Percentiles rank a stretch among this genome's conserved stretches.
These are phyloP conservation scores for Ustulina deusta DNA, from an alignment of 2,329 filamentous ascomycete species.

Conservation along the genomic window DNA sequence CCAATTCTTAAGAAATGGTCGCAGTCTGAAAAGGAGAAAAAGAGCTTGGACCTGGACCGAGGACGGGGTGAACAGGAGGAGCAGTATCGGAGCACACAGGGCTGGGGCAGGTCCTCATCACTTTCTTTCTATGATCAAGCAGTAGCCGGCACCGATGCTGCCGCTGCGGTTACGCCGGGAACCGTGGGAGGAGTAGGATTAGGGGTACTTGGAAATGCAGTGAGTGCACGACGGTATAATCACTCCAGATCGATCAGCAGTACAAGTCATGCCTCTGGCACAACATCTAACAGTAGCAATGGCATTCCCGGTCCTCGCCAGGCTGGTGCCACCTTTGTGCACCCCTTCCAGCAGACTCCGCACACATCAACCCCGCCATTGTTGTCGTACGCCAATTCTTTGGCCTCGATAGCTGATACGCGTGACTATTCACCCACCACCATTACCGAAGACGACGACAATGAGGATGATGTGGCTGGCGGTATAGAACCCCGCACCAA, in stretches of 20 bases:
- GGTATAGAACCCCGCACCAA: slow-evolving; percentile 10
- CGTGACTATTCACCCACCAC: slow-evolving; percentile 68
- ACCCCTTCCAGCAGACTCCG: slow-evolving; percentile 74
- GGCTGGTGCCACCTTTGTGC: slow-evolving; percentile 65
- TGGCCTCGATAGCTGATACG: slow-evolving; percentile 60
- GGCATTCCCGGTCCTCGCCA: slow-evolving; percentile 51
- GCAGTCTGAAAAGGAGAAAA: slow-evolving; percentile 67
- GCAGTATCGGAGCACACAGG: slow-evolving; percentile 50
- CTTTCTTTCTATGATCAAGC: slow-evolving; percentile 38
- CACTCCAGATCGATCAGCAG: slow-evolving; percentile 71
- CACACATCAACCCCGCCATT: slow-evolving; percentile 70
- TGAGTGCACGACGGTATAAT: slow-evolving; percentile 58
- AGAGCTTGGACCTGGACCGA: slow-evolving; percentile 71
- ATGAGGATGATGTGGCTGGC: slow-evolving; percentile 42
- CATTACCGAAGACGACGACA: slow-evolving; percentile 66
- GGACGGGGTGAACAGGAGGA: slow-evolving; percentile 67
- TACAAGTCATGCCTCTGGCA: slow-evolving; percentile 67
- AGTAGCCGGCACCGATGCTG: slow-evolving; percentile 15
- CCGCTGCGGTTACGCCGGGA: slow-evolving; percentile 7
- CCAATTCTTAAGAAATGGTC: slow-evolving; percentile 71
- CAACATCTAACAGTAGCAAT: slow-evolving; percentile 64
- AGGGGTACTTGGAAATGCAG: slow-evolving; percentile 26
- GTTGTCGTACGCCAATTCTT: slow-evolving; percentile 69
- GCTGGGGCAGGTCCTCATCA: slow-evolving; percentile 40
- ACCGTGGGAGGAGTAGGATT: slow-evolving; percentile 27